A percentile compares a stretch with the other conserved stretches of the same genome.
phyloP scores from a whole-genome alignment of 139 green algal species.

The Tetratostichococcus sp. region DNA sequence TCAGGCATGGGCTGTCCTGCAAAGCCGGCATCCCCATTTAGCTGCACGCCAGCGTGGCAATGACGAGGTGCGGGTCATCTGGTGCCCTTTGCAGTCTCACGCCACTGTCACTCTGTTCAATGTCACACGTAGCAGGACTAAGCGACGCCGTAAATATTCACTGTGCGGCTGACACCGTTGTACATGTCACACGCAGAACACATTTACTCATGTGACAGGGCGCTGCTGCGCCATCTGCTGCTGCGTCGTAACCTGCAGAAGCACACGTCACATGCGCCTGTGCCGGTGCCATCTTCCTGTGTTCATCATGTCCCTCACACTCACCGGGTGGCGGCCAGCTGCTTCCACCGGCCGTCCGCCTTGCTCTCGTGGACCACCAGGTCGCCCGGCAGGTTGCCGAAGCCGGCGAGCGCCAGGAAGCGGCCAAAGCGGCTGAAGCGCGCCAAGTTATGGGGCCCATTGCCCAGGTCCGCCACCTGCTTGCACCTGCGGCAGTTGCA shows the following conservation, averaged over 20 bases:
- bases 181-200: too few relatives aligned
- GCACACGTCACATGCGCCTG: too few relatives aligned
- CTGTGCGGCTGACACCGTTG: too few relatives aligned
- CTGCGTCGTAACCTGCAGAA: too few relatives aligned
- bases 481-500: slow-evolving; percentile 28
- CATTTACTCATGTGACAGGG: too few relatives aligned
- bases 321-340: slow-evolving; percentile 54
- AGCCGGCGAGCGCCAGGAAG: slow-evolving; percentile 63
- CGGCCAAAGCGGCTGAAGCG: slow-evolving; percentile 77
- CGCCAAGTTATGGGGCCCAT: slow-evolving; percentile 77
- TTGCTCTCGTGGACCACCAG: slow-evolving; percentile 86
- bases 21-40: slow-evolving; percentile 94
- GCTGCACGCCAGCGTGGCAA: slow-evolving; percentile 77
- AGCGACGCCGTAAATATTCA: too few relatives aligned
- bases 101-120: too few relatives aligned
- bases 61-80: slow-evolving; percentile 76
- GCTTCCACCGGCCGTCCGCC: slow-evolving; percentile 67
- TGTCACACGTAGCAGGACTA: too few relatives aligned
- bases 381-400: slow-evolving; percentile 88
- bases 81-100: slow-evolving; percentile 83
- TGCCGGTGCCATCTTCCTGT: too few relatives aligned
- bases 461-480: slow-evolving; percentile 79
- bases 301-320: too few relatives aligned
- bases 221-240: too few relatives aligned
- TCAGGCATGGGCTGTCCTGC: too few relatives aligned